Evolutionary conservation across 306 rosid species (phyloP).

Genomic region (Purshia tridentata): DNA sequence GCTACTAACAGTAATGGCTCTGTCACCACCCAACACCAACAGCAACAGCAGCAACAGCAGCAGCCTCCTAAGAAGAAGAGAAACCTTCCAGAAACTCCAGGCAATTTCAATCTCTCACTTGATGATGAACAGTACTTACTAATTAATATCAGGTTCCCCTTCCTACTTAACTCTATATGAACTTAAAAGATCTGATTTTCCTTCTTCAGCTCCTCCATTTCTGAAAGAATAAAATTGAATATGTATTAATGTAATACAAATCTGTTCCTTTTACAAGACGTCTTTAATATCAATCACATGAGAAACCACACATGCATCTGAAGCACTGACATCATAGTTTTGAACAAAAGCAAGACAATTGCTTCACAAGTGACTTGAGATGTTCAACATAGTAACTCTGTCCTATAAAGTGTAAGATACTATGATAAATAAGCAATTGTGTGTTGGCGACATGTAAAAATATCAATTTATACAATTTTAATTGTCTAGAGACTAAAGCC

Average conservation of each 20-base stretch:
- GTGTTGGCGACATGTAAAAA: background rate
- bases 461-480: too few species aligned
- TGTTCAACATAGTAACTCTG: too few species aligned
- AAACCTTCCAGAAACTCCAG: conserved; percentile 94
- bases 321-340: background rate
- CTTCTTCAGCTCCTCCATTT: too few species aligned
- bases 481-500: too few species aligned
- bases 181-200: too few species aligned
- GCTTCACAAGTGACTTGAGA: too few species aligned
- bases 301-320: background rate
- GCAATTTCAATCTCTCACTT: conserved; percentile 35
- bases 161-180: too few species aligned
- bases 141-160: background rate
- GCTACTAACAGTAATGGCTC: conserved; percentile 53
- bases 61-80: conserved; percentile 73
- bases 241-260: too few species aligned
- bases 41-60: too few species aligned
- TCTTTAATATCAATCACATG: conserved; percentile 5
- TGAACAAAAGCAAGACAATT: background rate
- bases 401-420: too few species aligned
- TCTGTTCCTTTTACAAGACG: too few species aligned
- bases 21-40: conserved; percentile 36
- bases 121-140: background rate
- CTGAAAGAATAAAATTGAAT: too few species aligned
- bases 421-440: background rate